phyloP scores from a whole-genome alignment of 1,284 basidiomycete species.

The Paramarasmius palmivorus region DNA sequence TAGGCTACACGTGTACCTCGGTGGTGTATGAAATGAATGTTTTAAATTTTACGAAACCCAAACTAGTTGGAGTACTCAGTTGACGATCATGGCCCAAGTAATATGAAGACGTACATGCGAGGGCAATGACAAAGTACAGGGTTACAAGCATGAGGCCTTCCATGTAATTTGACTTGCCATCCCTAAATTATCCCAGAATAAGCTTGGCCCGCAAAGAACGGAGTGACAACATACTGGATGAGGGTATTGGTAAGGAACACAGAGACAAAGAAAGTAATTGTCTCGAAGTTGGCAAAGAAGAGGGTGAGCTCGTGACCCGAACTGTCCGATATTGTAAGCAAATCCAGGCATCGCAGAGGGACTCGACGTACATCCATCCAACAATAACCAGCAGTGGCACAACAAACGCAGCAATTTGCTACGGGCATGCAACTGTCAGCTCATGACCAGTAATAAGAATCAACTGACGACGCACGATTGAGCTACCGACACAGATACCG shows the following conservation, averaged over 20 bases:
- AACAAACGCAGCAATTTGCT: slow-evolving; percentile 91
- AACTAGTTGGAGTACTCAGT: slow-evolving; percentile 18
- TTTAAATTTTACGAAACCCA: slow-evolving; percentile 25
- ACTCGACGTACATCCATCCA: slow-evolving; percentile 70
- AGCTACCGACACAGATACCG: slow-evolving; percentile 87
- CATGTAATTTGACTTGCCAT: slow-evolving; percentile 87
- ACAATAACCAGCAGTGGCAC: slow-evolving; percentile 83
- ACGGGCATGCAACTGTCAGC: slow-evolving; percentile 10
- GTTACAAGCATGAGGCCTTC: slow-evolving; percentile 78
- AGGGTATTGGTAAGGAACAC: slow-evolving; percentile 82
- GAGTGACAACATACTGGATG: slow-evolving; percentile 57
- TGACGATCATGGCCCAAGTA: neutral
- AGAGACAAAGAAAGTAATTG: slow-evolving; percentile 82
- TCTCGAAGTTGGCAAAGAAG: slow-evolving; percentile 84
- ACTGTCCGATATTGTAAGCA: slow-evolving; percentile 29
- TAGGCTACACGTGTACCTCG: no score
- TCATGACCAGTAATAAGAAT: neutral
- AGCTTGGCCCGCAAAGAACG: slow-evolving; percentile 5
- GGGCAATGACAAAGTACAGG: slow-evolving; percentile 62
- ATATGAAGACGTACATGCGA: slow-evolving; percentile 44
- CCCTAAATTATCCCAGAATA: slow-evolving; percentile 37
- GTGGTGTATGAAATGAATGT: no score
- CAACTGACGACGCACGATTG: slow-evolving; percentile 68
- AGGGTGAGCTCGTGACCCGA: slow-evolving; percentile 80
- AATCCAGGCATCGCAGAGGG: neutral